Conservation (phyloP, 108 stramenopile species). For the Parmales sp. region DNA sequence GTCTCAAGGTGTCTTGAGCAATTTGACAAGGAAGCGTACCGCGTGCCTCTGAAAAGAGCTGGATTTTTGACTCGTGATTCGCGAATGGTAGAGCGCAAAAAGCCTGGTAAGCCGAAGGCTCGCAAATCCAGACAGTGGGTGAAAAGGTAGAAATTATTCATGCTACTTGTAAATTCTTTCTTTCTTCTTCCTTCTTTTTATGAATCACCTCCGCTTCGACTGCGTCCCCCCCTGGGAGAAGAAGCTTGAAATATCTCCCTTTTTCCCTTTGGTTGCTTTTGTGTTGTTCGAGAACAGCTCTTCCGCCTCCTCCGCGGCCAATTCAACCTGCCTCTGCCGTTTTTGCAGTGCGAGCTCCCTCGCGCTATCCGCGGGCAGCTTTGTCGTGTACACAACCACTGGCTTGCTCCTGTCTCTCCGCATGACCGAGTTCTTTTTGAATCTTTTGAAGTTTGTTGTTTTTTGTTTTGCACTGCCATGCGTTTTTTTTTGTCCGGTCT, state of each 20-base stretch:
- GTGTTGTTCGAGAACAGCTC: neutral
- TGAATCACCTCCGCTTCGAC: neutral
- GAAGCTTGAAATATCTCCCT: neutral
- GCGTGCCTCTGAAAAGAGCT: slow-evolving; percentile 75
- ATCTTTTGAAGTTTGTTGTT: neutral
- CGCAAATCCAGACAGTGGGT: slow-evolving; percentile 95
- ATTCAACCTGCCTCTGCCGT: neutral
- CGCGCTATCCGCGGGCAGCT: neutral
- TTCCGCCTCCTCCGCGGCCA: neutral
- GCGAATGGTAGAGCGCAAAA: slow-evolving; percentile 92
- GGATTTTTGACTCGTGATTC: slow-evolving; percentile 88
- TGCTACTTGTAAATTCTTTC: neutral
- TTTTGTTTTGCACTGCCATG: neutral
- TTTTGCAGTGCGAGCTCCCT: neutral
- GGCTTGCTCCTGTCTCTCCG: neutral
- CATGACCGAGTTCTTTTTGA: neutral
- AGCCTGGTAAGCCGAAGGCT: slow-evolving; percentile 89
- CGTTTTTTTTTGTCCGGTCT: neutral
- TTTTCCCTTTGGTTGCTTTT: no score
- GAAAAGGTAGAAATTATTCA: slow-evolving; percentile 56
- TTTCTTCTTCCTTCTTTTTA: neutral
- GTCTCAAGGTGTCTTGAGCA: slow-evolving; percentile 80
- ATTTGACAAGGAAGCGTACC: slow-evolving; percentile 75
- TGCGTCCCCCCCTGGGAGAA: neutral
- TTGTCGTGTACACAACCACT: neutral